Conservation (phyloP, 139 green algal genomes). For the Prasinococcaceae sp. region DNA sequence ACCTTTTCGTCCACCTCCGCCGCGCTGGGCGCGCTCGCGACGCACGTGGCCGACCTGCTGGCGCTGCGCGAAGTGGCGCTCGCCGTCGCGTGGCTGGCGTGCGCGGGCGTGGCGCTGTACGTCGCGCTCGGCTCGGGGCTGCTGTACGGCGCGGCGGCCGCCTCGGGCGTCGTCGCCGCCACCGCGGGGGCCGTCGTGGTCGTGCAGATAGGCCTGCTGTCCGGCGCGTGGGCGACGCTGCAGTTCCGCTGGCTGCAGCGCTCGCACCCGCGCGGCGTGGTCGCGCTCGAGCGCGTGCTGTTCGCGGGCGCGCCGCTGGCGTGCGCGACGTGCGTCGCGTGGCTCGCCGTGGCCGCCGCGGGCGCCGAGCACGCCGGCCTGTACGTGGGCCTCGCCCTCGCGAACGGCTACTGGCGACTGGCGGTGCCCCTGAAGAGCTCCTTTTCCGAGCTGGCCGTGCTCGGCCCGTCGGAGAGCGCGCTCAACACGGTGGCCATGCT, state of each 20-base stretch:
- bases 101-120: slow-evolving; percentile 36
- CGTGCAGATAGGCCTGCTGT: slow-evolving; percentile 5
- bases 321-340: slow-evolving; percentile 26
- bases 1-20: too few species aligned
- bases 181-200: background rate
- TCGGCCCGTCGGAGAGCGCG: background rate
- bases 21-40: slow-evolving; percentile 44
- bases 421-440: slow-evolving; percentile 48
- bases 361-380: slow-evolving; percentile 38
- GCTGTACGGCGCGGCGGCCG: background rate
- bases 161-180: background rate
- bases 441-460: slow-evolving; percentile 42
- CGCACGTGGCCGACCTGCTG: slow-evolving; percentile 69
- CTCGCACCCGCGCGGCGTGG: slow-evolving; percentile 53
- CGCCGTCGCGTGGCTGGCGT: slow-evolving; percentile 49
- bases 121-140: slow-evolving; percentile 16
- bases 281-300: slow-evolving; percentile 68
- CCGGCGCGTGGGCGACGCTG: slow-evolving; percentile 58
- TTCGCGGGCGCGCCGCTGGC: slow-evolving; percentile 42
- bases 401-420: slow-evolving; percentile 40
- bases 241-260: slow-evolving; percentile 77
- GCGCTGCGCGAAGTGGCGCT: slow-evolving; percentile 57
- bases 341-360: slow-evolving; percentile 2
- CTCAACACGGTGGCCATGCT: too few species aligned
- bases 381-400: slow-evolving; percentile 47